Conservation (phyloP, 148 eudicot genomes). For the Suaeda aralocaspica region DNA sequence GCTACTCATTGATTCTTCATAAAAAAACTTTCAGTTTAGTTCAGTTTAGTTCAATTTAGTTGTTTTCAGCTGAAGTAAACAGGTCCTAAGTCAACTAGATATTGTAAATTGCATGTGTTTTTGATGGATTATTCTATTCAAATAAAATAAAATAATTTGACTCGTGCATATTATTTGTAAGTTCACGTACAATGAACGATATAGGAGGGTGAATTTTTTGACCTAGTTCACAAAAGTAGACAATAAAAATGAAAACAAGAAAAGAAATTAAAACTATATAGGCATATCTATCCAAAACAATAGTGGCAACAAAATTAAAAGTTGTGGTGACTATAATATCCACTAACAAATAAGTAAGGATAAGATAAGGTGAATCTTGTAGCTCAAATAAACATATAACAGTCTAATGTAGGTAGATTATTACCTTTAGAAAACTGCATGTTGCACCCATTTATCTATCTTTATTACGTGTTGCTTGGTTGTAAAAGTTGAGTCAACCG, state of each 20-base stretch:
- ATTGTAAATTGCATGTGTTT: too few species aligned
- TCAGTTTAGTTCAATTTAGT: too few species aligned
- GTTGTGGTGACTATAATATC: constrained; percentile 8
- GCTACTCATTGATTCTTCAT: too few species aligned
- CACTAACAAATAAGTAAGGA: neutral
- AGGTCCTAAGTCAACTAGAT: too few species aligned
- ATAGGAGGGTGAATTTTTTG: neutral
- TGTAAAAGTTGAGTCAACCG: constrained; percentile 15
- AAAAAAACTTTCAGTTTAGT: too few species aligned
- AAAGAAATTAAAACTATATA: too few species aligned
- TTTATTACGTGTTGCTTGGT: constrained; percentile 30
- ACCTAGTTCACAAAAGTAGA: constrained; percentile 11
- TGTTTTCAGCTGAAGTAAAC: too few species aligned
- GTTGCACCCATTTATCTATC: constrained; percentile 3
- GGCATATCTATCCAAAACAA: constrained; percentile 21
- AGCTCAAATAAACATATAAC: neutral
- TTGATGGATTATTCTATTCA: neutral
- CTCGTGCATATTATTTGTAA: too few species aligned
- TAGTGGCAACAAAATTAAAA: neutral
- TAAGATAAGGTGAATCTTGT: constrained; percentile 22
- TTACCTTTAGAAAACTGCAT: constrained; percentile 16
- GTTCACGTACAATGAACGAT: too few species aligned
- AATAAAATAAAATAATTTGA: too few species aligned
- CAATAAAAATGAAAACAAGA: neutral
- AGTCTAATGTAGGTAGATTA: too few species aligned